Evolutionary conservation across 495 filamentous ascomycete genomes (phyloP), one percentile per base, ranked within the genome.

Genomic region (Xylaria venustula): DNA sequence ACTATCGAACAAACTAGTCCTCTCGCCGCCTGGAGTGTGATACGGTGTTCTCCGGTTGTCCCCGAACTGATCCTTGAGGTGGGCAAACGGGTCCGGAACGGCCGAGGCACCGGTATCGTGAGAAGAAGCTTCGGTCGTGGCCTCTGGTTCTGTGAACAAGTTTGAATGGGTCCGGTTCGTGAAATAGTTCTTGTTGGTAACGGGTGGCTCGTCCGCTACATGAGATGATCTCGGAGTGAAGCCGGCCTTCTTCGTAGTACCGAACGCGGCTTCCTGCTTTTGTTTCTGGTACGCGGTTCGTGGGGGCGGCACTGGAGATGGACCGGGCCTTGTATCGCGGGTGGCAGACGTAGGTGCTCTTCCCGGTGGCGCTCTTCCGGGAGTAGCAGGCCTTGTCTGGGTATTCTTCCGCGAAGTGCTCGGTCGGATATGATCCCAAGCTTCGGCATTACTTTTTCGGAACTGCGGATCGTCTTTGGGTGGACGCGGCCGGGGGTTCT

Each of bases 1-100:
- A 11, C 68, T 73, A 45, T 81, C 81, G 44, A 81, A 81, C 0
- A 79, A 73, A 46, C 81, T 79, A 0, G 85, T 88, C 76, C 82
- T 89, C 67, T 94, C 91, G 15, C 90, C 90, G 51, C 85, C 83
- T 28, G 83, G 73, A 2, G 80, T 83, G 36, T 85, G 81, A 67
- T 96, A 94, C 0, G 87, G 85, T 7, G 87, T 89, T 56, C 90
- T 86, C 23, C 90, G 81, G 19, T 71, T 74, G 56, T 83, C 81
- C 64, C 71, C 60, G 45, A 72, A 71, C 9, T 68, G 64, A n/a
- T 80, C 75, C 46, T 68, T 69, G 45, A 79, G 80, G 50, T 79
- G 73, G 36, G 71, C 73, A 44, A 81, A 59, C 1, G 81, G 80
- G 62, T 83, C 79, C 30, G 66, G 42, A 19, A 61, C 49, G 9